Conservation (phyloP, 805 yeast genomes). For the Ogataea henricii region DNA sequence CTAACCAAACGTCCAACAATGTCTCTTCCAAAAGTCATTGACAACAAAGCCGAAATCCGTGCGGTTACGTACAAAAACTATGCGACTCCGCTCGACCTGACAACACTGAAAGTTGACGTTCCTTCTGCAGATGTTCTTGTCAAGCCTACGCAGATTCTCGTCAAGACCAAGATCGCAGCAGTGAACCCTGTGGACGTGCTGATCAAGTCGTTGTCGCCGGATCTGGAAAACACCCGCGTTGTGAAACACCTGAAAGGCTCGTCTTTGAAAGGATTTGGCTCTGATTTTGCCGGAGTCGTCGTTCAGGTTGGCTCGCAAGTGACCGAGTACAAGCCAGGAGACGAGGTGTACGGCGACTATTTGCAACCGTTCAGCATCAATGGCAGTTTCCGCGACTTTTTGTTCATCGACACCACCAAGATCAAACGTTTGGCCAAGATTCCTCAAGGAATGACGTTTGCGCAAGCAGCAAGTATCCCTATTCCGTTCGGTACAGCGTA, state of each 20-base stretch:
- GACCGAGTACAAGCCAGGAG: constrained; percentile 16
- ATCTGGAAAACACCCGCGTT: constrained; percentile 1
- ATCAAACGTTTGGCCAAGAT: constrained; percentile 41
- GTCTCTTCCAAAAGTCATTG: constrained; percentile 7
- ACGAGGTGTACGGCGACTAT: constrained; percentile 18
- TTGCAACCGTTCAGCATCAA: background rate
- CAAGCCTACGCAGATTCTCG: constrained; percentile 19
- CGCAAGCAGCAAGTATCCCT: constrained; percentile 68
- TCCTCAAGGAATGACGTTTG: constrained; percentile 48
- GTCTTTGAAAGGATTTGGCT: constrained; percentile 17
- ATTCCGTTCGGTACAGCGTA: constrained; percentile 66
- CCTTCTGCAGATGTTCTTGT: constrained; percentile 9
- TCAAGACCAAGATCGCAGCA: constrained; percentile 19
- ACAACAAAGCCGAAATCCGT: constrained; percentile 10
- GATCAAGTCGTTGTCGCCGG: constrained; percentile 11
- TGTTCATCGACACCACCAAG: constrained; percentile 40
- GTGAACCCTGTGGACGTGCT: constrained; percentile 24
- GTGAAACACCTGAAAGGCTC: background rate
- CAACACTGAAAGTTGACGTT: constrained; percentile 9
- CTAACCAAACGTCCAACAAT: too few species aligned
- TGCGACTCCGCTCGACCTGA: constrained; percentile 17
- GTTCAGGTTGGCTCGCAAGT: constrained; percentile 21
- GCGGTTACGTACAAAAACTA: constrained; percentile 15
- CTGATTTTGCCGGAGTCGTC: constrained; percentile 25
- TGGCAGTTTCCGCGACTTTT: constrained; percentile 50